Conservation (phyloP, 768 basidiomycete genomes). For the Austroboletus eburneus region DNA sequence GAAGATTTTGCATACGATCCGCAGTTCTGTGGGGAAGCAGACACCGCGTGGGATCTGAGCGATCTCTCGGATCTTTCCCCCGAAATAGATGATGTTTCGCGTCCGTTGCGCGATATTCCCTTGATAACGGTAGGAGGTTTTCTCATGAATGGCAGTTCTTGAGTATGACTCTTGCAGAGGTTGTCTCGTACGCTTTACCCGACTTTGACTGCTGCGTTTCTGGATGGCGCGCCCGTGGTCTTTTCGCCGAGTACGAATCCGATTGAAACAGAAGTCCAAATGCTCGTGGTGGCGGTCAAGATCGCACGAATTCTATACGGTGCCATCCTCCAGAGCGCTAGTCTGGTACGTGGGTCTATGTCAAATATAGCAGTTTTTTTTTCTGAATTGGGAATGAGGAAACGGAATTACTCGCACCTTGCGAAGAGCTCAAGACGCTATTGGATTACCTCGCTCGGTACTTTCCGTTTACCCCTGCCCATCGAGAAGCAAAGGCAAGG, state of each 20-base stretch:
- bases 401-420: conserved; percentile 21
- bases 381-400: conserved; percentile 20
- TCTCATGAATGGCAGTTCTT: conserved; percentile 12
- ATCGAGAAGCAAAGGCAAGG: conserved; percentile 54
- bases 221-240: conserved; percentile 81
- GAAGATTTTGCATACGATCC: conserved; percentile 31
- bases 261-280: conserved; percentile 55
- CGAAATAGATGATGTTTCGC: conserved; percentile 14
- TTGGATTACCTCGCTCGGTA: conserved; percentile 75
- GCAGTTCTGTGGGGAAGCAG: conserved; percentile 11
- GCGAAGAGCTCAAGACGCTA: conserved; percentile 52
- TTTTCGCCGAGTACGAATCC: conserved; percentile 66
- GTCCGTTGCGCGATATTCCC: conserved; percentile 13
- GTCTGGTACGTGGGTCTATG: conserved; percentile 27
- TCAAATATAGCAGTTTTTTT: background rate
- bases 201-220: conserved; percentile 74
- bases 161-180: conserved; percentile 40
- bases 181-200: conserved; percentile 74
- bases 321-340: conserved; percentile 44
- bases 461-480: conserved; percentile 69
- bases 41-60: conserved; percentile 31
- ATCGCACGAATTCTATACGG: conserved; percentile 62
- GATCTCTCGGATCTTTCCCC: conserved; percentile 28
- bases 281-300: conserved; percentile 52
- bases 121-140: conserved; percentile 25